Evolutionary conservation across 306 rosid genomes (phyloP), one percentile per base, ranked within the genome.

Genomic region (Begonia loranthoides): DNA sequence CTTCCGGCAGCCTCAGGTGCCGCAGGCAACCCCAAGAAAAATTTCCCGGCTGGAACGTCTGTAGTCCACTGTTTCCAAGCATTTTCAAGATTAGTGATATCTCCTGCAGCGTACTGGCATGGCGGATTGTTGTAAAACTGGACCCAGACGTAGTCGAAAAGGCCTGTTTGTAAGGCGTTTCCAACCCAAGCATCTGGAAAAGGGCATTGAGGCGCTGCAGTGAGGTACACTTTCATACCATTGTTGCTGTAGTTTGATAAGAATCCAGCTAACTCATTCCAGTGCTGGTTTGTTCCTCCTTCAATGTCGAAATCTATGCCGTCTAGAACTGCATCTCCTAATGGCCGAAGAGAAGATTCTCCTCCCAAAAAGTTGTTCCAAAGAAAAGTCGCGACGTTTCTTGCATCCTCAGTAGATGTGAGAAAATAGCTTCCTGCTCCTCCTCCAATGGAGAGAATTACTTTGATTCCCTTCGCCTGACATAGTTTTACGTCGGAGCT

Each of bases 191-290:
- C 61, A 63, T 81, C 95, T 10, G 94, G 94, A 60, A 70, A 61
- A 38, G 90, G 94, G 50, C 94, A 84, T 17, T 84, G 94, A n/a
- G 90, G 94, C 14, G 94, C 90, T 21, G 78, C 94, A 44, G 72
- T 49, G 28, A 84, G 65, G 76, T 76, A 76, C 41, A 84, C 78
- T 10, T 13, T 45, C 24, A 57, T 64, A 22, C 41, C 62, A 0
- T 0, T 39, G 10, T 53, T 60, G 47, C 56, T 48, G 55, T 72
- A 69, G 0, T 10, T 56, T 54, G 82, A 74, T 0, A 82, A 56
- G 43, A 66, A 51, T 7, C 64, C 57, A 15, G 88, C 93, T 12
- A 87, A 78, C 17, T 61, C 53, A 0, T 75, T 63, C 64, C 74
- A 78, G 1, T 71, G 69, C 9, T 19, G 9, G 0, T 68, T 77